Conservation (phyloP, 2,329 filamentous ascomycete genomes). For the Talaromyces atroroseus region DNA sequence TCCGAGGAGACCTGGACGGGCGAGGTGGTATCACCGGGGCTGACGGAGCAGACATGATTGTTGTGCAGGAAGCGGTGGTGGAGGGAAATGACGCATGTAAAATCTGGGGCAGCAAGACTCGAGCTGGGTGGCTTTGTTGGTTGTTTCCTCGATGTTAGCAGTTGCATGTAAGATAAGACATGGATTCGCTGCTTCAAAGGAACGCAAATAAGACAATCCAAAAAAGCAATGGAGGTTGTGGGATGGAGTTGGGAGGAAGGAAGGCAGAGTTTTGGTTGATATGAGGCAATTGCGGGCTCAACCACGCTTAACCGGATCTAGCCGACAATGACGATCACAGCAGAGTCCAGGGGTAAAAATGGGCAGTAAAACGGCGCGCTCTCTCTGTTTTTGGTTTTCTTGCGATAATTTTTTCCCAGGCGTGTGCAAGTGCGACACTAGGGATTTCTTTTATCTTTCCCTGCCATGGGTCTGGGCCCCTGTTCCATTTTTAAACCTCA, state of each 20-base stretch:
- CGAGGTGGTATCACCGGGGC: constrained; percentile 58
- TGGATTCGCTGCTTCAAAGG: background rate
- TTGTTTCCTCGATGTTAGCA: background rate
- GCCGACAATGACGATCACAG: constrained; percentile 13
- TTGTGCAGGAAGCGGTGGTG: constrained; percentile 12
- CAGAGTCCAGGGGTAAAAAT: background rate
- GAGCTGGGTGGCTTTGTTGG: too few relatives aligned
- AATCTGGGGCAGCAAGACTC: background rate
- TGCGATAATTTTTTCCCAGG: background rate
- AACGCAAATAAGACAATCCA: background rate
- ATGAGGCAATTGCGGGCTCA: constrained; percentile 11
- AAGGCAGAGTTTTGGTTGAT: background rate
- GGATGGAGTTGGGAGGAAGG: background rate
- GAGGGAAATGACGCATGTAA: constrained; percentile 10
- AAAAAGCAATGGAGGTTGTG: background rate
- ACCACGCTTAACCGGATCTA: constrained; percentile 14
- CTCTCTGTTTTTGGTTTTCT: background rate
- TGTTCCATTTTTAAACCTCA: constrained; percentile 4
- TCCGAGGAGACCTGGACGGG: constrained; percentile 51
- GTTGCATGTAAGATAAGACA: background rate
- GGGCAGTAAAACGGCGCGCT: background rate
- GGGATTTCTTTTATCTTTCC: background rate
- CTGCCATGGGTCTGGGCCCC: constrained; percentile 1
- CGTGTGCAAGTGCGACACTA: too few relatives aligned
- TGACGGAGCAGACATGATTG: constrained; percentile 39